A percentile compares a stretch with the other conserved stretches of the same genome.
Conservation (phyloP, 1,139 yeast species). For the Lodderomyces margitis region DNA sequence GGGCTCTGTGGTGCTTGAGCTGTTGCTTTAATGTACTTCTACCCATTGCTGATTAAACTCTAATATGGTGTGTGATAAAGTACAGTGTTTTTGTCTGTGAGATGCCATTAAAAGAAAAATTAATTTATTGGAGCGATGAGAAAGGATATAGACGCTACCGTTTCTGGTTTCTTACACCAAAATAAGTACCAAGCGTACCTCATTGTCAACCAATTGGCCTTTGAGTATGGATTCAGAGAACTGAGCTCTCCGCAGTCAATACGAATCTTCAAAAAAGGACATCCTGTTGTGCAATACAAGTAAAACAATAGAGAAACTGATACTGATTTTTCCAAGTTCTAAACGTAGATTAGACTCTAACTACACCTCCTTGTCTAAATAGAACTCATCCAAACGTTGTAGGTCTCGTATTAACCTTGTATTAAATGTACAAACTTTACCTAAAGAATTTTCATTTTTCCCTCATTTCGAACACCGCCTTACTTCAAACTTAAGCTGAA, state of each 20-base stretch:
- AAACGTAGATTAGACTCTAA: too few relatives aligned
- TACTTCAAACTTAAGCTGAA: conserved; percentile 13
- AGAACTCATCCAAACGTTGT: neutral
- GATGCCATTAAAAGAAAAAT: conserved; percentile 1
- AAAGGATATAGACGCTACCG: neutral
- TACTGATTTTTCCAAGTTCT: too few relatives aligned
- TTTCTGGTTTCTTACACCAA: neutral
- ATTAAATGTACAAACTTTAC: conserved; percentile 4
- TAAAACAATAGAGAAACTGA: too few relatives aligned
- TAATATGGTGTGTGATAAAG: neutral
- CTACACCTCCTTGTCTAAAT: neutral
- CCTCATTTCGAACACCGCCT: neutral
- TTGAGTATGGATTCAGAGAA: too few relatives aligned
- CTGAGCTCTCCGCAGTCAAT: too few relatives aligned
- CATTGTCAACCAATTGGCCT: too few relatives aligned
- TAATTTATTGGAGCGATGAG: conserved; percentile 1
- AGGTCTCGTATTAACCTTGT: neutral
- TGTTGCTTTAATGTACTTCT: conserved; percentile 33
- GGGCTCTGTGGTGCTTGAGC: conserved; percentile 31
- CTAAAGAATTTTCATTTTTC: neutral
- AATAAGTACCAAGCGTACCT: neutral
- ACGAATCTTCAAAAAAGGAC: too few relatives aligned
- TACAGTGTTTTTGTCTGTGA: neutral
- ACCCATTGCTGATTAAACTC: conserved; percentile 23
- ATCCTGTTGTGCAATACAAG: too few relatives aligned